These are phyloP conservation scores for Lactifluus subvellereus DNA, from an alignment of 768 basidiomycete genomes.

Conservation along the genomic window DNA sequence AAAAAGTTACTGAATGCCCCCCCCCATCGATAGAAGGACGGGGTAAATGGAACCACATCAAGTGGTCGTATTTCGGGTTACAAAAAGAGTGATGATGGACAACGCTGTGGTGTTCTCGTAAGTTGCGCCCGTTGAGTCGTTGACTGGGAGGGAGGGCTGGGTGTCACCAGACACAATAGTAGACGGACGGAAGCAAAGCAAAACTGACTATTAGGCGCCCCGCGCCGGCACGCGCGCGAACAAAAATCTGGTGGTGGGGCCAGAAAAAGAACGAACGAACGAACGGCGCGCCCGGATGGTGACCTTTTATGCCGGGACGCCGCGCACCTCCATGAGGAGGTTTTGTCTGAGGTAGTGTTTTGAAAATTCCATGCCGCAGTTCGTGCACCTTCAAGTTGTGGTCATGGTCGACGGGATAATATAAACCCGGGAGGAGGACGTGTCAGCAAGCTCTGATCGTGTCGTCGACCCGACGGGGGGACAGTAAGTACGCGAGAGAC, in stretches of 20 bases:
- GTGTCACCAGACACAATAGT: background rate
- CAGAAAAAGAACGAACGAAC: background rate
- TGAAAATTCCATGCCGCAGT: conserved; percentile 38
- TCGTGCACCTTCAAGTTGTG: conserved; percentile 32
- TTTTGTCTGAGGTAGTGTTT: conserved; percentile 38
- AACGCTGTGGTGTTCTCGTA: background rate
- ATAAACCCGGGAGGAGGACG: background rate
- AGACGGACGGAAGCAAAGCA: background rate
- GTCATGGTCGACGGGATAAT: background rate
- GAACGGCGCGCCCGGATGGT: background rate
- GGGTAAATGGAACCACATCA: background rate
- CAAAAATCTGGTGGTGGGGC: background rate
- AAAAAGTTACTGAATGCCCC: too few relatives aligned
- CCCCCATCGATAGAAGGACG: background rate
- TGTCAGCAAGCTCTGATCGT: background rate
- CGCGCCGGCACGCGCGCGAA: background rate
- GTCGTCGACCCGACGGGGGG: background rate
- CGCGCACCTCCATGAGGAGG: conserved; percentile 38
- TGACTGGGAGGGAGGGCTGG: background rate
- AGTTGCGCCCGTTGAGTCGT: background rate
- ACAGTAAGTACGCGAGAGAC: conserved; percentile 6
- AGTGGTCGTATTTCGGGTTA: background rate
- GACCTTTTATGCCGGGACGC: conserved; percentile 31
- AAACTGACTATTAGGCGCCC: too few relatives aligned
- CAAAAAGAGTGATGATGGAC: background rate